Base-by-base conservation (phyloP, 345 rosid species). In the Gossypioides kirkii region DNA sequence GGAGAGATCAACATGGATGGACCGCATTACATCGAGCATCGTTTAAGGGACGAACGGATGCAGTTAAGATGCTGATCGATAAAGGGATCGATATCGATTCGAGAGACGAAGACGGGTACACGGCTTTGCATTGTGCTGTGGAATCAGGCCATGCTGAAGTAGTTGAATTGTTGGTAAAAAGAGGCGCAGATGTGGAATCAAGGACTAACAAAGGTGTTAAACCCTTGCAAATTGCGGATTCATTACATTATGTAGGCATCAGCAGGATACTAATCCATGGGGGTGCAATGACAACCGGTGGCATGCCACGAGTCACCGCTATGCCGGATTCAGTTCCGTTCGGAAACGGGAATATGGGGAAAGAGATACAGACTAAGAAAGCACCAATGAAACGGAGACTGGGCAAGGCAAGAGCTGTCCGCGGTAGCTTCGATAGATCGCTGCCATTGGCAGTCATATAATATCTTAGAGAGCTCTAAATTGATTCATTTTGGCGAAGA, bases 81-180 rank as follows among this genome's bases (percentile, higher is more conserved):
- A 87, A 82, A 36, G 91, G 94, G 11, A 77, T 86, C 1, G 90
- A 87, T 36, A 22, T 89, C 9, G 82, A 83, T 46, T 78, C 87
- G 0, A 87, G 62, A 74, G 94, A 89, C 20, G 90, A 82, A 65
- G 88, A 89, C 0, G 91, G 94, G 0, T 89, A 89, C 85, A 86
- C 91, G 1, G 87, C 91, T 26, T 61, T 89, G 68, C 91, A 89
- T 59, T 87, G 94, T 18, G 87, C 89, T 0, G 87, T 76, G 69
- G 90, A 89, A 69, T 75, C 90, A 0, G 91, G 94, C 1, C 87
- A 86, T 38, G 47, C 70, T 8, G 89, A 87, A 18, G 87, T 82
- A 22, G 84, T 79, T 4, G 90, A 87, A 70, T 36, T 89, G 76
- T 71, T 89, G 38, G 82, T 87, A n/a, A 87, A 89, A 72, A 87